Percentiles rank a stretch among this genome's conserved stretches.
Conservation (phyloP, 2,329 filamentous ascomycete species). For the Epichloe sylvatica region DNA sequence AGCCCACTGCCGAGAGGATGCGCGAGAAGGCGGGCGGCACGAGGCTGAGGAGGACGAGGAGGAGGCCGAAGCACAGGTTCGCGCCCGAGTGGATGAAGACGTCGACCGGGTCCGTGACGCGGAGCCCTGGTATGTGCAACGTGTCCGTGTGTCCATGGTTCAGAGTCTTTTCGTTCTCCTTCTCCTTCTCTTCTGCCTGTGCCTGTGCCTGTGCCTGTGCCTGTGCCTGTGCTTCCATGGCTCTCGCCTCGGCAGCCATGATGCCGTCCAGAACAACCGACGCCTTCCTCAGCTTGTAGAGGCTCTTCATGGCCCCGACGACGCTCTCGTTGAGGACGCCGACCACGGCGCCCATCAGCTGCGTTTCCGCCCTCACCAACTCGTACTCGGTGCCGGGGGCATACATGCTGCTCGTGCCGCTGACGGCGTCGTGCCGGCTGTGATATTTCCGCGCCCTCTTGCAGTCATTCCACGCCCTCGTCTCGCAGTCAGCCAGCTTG, state of each 20-base stretch:
- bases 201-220: too few relatives aligned
- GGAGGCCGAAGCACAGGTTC: slow-evolving; percentile 78
- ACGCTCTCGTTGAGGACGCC: slow-evolving; percentile 84
- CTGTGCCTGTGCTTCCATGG: slow-evolving; percentile 14
- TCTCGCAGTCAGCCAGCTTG: slow-evolving; percentile 62
- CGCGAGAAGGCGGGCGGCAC: slow-evolving; percentile 83
- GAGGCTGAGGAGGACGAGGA: slow-evolving; percentile 80
- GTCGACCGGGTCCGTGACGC: slow-evolving; percentile 59
- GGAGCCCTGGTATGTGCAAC: slow-evolving; percentile 28
- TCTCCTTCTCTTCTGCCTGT: slow-evolving; percentile 16
- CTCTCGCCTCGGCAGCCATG: slow-evolving; percentile 54
- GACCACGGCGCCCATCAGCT: slow-evolving; percentile 80
- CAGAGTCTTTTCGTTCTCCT: not conserved
- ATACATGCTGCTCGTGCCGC: slow-evolving; percentile 42
- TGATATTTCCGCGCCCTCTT: slow-evolving; percentile 50
- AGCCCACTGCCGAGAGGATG: slow-evolving; percentile 77
- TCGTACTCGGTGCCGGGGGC: slow-evolving; percentile 76
- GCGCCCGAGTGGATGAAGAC: slow-evolving; percentile 79
- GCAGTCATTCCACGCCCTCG: slow-evolving; percentile 60
- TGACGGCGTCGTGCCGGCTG: slow-evolving; percentile 26
- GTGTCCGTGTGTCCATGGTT: not conserved
- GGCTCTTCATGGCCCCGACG: slow-evolving; percentile 79
- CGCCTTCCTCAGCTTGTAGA: slow-evolving; percentile 84
- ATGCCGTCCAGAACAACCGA: slow-evolving; percentile 72
- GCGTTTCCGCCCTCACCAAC: slow-evolving; percentile 68